These are phyloP conservation scores for Linum lewisii DNA, from an alignment of 345 rosid species.

Conservation along the genomic window DNA sequence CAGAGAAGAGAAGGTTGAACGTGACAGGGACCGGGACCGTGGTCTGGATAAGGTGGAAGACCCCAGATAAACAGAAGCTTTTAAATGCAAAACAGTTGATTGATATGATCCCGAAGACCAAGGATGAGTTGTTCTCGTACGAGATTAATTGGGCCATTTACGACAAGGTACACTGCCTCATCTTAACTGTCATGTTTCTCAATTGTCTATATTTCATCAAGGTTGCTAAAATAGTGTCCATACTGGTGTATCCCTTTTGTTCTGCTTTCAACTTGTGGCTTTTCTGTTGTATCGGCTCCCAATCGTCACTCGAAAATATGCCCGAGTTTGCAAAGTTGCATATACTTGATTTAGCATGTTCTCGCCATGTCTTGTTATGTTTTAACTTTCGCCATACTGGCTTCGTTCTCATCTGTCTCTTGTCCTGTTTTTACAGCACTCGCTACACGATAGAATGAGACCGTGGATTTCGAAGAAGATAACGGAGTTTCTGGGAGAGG, in stretches of 20 bases:
- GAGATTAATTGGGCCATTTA: constrained; percentile 89
- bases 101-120: constrained; percentile 95
- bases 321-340: not conserved
- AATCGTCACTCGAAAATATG: not conserved
- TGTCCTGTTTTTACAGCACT: constrained; percentile 40
- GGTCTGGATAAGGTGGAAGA: constrained; percentile 53
- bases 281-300: not conserved
- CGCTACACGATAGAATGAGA: constrained; percentile 87
- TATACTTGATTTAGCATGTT: too few relatives aligned
- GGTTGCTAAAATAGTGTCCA: too few relatives aligned
- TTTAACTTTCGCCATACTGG: constrained; percentile 10
- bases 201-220: not conserved
- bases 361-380: not conserved
- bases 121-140: constrained; percentile 83
- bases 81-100: constrained; percentile 93
- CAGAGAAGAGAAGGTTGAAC: constrained; percentile 45
- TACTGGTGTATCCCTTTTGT: too few relatives aligned
- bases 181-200: constrained; percentile 4
- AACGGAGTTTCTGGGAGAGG: constrained; percentile 92
- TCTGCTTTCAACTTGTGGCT: too few relatives aligned
- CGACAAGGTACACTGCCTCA: constrained; percentile 55
- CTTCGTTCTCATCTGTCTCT: too few relatives aligned
- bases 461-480: constrained; percentile 98
- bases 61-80: constrained; percentile 70
- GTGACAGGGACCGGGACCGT: constrained; percentile 44